Percentiles rank a stretch among this genome's conserved stretches.
These are phyloP conservation scores for Salix arbutifolia DNA, from an alignment of 345 rosid species.

Conservation along the genomic window DNA sequence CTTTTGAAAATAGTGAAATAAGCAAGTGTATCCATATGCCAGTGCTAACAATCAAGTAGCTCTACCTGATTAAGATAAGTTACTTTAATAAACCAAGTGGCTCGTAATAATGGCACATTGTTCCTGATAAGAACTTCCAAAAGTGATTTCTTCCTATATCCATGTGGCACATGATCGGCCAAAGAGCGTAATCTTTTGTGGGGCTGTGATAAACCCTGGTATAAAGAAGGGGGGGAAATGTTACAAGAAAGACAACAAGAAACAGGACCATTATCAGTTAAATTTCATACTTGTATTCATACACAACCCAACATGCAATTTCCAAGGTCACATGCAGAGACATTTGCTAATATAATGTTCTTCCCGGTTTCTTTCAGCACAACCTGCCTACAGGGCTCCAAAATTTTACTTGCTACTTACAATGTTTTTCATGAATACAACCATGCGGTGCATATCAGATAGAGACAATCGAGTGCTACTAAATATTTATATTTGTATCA, in stretches of 20 bases:
- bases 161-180: slow-evolving; percentile 90
- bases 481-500: background rate
- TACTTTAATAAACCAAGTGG: slow-evolving; percentile 96
- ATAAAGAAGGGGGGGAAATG: background rate
- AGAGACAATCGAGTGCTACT: background rate
- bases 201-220: slow-evolving; percentile 66
- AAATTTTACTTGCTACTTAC: background rate
- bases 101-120: slow-evolving; percentile 91
- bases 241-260: background rate
- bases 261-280: background rate
- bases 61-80: slow-evolving; percentile 93
- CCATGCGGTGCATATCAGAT: background rate
- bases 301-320: background rate
- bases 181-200: slow-evolving; percentile 79
- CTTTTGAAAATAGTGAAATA: slow-evolving; percentile 4
- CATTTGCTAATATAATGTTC: background rate
- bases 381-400: background rate
- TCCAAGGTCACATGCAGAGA: background rate
- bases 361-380: background rate
- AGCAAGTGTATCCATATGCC: background rate
- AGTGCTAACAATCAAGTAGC: background rate
- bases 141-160: slow-evolving; percentile 62
- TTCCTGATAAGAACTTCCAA: slow-evolving; percentile 90
- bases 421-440: background rate
- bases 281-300: background rate